Conservation (phyloP, 805 yeast genomes). For the Candida oleophila region DNA sequence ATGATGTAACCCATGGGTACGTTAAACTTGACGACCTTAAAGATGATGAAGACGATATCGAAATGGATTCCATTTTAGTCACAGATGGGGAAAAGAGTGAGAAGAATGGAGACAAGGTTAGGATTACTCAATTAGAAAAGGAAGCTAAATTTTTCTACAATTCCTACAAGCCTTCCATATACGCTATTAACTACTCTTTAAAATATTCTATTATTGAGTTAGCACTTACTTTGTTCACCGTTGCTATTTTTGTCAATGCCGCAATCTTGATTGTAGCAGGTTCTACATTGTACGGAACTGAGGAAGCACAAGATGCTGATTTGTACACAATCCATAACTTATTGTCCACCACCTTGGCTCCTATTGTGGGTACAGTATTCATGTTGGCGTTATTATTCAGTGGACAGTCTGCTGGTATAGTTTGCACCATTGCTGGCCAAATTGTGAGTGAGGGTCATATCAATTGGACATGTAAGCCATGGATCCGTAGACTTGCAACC, state of each 20-base stretch:
- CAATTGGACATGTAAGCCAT: conserved; percentile 76
- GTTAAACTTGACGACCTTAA: conserved; percentile 20
- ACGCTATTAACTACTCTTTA: conserved; percentile 72
- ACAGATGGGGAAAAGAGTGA: conserved; percentile 10
- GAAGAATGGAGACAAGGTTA: conserved; percentile 6
- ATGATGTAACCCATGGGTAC: conserved; percentile 37
- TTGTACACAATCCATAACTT: conserved; percentile 72
- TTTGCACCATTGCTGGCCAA: conserved; percentile 92
- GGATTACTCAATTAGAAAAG: conserved; percentile 3
- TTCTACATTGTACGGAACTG: conserved; percentile 66
- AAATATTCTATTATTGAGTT: conserved; percentile 73
- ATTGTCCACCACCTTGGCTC: conserved; percentile 59
- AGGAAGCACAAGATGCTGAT: conserved; percentile 79
- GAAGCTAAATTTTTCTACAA: conserved; percentile 34
- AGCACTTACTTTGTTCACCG: conserved; percentile 64
- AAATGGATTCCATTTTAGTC: not conserved
- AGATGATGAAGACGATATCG: conserved; percentile 9
- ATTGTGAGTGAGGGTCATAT: conserved; percentile 90
- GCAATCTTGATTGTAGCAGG: conserved; percentile 84
- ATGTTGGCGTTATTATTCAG: conserved; percentile 81
- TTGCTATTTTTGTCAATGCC: conserved; percentile 85
- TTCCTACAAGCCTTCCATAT: conserved; percentile 64
- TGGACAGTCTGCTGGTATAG: conserved; percentile 90
- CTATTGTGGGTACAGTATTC: conserved; percentile 79
- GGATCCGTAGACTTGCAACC: conserved; percentile 76